A percentile compares a stretch with the other conserved stretches of the same genome.
Conservation (phyloP, 352 stramenopile species). For the Pseudoperonospora humuli region DNA sequence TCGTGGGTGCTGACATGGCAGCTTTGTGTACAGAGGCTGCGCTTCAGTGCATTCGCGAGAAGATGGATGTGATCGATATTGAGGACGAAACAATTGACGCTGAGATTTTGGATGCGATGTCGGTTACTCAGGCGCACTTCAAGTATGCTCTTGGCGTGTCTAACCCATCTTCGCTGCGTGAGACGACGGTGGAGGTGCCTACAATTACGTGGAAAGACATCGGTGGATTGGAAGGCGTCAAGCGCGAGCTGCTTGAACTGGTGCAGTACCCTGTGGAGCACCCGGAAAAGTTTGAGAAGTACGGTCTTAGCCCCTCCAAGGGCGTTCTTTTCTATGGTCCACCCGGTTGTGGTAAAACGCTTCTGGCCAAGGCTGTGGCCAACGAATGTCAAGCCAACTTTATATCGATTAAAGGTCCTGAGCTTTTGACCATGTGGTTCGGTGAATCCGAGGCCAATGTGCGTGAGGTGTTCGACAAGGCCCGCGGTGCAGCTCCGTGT, state of each 20-base stretch:
- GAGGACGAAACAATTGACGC: conserved; percentile 99
- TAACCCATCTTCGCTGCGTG: conserved; percentile 97
- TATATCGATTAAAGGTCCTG: conserved; percentile 99
- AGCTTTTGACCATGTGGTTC: conserved; percentile 99
- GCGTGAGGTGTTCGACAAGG: conserved; percentile 99
- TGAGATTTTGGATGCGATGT: conserved; percentile 98
- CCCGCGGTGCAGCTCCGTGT: conserved; percentile 93
- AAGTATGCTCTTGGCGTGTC: conserved; percentile 97
- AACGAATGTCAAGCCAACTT: conserved; percentile 99
- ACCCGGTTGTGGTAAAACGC: conserved; percentile 98
- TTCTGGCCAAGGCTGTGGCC: conserved; percentile 98
- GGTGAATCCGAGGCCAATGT: conserved; percentile 98
- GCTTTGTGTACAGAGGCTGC: conserved; percentile 97
- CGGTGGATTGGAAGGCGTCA: conserved; percentile 96
- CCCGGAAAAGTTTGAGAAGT: conserved; percentile 99
- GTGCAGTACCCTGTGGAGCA: conserved; percentile 99
- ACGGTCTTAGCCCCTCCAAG: conserved; percentile 90
- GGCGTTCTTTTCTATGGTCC: conserved; percentile 99
- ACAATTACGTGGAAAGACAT: conserved; percentile 99
- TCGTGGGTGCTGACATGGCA: conserved; percentile 99
- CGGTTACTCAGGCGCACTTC: conserved; percentile 98
- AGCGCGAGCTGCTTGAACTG: conserved; percentile 98
- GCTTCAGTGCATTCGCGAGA: conserved; percentile 99
- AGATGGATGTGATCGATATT: conserved; percentile 99
- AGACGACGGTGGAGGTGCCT: conserved; percentile 99